Percentiles rank a stretch among this genome's conserved stretches.
These are phyloP conservation scores for Citrus australasica DNA, from an alignment of 345 rosid genomes.

Conservation along the genomic window DNA sequence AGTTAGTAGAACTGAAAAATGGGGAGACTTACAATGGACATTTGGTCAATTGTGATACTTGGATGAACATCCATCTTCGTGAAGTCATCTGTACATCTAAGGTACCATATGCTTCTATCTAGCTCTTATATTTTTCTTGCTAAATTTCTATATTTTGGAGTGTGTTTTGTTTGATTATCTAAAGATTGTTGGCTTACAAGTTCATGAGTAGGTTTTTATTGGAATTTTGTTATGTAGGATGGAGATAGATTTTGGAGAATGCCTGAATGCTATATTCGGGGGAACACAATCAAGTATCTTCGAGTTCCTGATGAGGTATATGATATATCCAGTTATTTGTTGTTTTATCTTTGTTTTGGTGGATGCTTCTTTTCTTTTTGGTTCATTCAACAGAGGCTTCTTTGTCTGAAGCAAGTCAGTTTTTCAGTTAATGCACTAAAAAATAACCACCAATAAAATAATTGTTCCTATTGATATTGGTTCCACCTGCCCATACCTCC, in stretches of 20 bases:
- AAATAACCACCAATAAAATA: not conserved
- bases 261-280: constrained; percentile 99
- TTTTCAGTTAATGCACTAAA: not conserved
- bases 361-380: not conserved
- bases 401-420: not conserved
- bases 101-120: constrained; percentile 31
- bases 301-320: constrained; percentile 98
- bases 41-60: constrained; percentile 91
- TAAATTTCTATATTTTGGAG: not conserved
- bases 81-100: constrained; percentile 99
- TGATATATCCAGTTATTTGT: not conserved
- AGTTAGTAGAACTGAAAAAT: constrained; percentile 95
- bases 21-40: constrained; percentile 99
- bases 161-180: not conserved
- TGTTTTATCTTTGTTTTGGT: not conserved
- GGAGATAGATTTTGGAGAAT: constrained; percentile 99
- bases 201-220: not conserved
- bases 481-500: not conserved
- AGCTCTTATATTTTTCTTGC: not conserved
- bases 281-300: constrained; percentile 96
- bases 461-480: not conserved
- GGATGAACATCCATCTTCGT: constrained; percentile 99
- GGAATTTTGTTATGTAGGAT: constrained; percentile 48
- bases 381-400: not conserved
- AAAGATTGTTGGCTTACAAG: not conserved